Conservation (phyloP, 495 filamentous ascomycete genomes). For the Cercophora samala region DNA sequence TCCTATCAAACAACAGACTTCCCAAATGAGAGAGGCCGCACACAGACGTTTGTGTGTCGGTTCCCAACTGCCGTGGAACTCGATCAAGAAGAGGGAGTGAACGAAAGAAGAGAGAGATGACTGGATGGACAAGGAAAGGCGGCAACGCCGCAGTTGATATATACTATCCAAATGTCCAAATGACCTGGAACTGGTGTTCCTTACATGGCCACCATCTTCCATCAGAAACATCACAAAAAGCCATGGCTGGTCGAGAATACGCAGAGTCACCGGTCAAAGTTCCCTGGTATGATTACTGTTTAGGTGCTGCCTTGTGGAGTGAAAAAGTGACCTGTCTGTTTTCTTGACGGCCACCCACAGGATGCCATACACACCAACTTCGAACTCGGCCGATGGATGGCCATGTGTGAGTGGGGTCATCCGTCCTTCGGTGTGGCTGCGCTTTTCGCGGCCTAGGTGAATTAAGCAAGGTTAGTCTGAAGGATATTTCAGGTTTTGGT, state of each 20-base stretch:
- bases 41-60: constrained; percentile 5
- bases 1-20: constrained; percentile 24
- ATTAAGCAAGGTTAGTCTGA: not conserved
- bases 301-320: constrained; percentile 20
- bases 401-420: constrained; percentile 1
- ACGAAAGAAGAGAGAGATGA: constrained; percentile 10
- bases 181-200: not conserved
- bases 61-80: constrained; percentile 20
- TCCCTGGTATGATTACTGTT: not conserved
- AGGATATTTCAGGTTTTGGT: not conserved
- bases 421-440: constrained; percentile 1
- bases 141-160: constrained; percentile 19
- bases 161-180: constrained; percentile 3
- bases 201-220: constrained; percentile 4
- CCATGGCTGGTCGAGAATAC: not conserved
- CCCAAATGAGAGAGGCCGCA: constrained; percentile 1
- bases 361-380: constrained; percentile 4
- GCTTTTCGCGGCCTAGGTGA: not conserved
- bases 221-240: not conserved
- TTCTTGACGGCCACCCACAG: not conserved
- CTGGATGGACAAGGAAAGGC: constrained; percentile 19
- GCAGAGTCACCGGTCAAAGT: constrained; percentile 25
- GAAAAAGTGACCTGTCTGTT: constrained; percentile 12
- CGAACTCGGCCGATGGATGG: not conserved
- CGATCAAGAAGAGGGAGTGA: constrained; percentile 7